Evolutionary conservation across 331 rosid species (phyloP).

Genomic region (Rosa hybrid): DNA sequence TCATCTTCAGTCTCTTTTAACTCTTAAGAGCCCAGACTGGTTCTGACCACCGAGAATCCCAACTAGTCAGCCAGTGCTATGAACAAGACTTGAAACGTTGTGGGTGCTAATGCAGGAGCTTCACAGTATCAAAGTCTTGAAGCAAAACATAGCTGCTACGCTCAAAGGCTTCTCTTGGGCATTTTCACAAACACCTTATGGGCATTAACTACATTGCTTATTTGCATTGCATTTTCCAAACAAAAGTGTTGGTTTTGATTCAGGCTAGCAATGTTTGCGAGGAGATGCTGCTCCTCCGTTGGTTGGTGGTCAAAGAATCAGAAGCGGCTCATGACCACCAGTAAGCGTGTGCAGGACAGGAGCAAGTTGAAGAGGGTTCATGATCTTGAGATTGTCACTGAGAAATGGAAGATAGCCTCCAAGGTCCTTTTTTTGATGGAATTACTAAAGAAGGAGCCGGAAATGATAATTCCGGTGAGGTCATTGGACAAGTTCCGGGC

Average conservation of each 20-base stretch:
- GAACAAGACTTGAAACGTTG: too few species aligned
- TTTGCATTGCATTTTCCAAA: not conserved
- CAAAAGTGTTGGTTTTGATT: conserved; percentile 9
- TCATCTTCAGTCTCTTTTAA: too few species aligned
- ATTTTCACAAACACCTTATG: not conserved
- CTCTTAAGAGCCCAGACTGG: too few species aligned
- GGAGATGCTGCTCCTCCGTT: not conserved
- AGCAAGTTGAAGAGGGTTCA: conserved; percentile 63
- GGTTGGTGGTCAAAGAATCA: conserved; percentile 24
- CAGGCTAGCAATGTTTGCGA: not conserved
- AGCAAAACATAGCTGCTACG: not conserved
- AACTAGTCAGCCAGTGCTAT: too few species aligned
- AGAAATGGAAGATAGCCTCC: conserved; percentile 62
- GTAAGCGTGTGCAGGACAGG: conserved; percentile 40
- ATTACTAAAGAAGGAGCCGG: conserved; percentile 62
- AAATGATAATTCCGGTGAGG: conserved; percentile 68
- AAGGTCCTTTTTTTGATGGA: conserved; percentile 65
- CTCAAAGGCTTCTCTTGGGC: not conserved
- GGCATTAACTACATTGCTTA: not conserved
- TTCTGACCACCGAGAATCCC: too few species aligned
- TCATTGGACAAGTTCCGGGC: conserved; percentile 47
- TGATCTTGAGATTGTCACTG: conserved; percentile 66
- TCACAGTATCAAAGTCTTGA: not conserved
- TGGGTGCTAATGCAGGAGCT: too few species aligned
- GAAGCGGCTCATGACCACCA: conserved; percentile 41